These are phyloP conservation scores for Mortierella claussenii DNA, from an alignment of 192 early-diverging fungal genomes.

Conservation along the genomic window DNA sequence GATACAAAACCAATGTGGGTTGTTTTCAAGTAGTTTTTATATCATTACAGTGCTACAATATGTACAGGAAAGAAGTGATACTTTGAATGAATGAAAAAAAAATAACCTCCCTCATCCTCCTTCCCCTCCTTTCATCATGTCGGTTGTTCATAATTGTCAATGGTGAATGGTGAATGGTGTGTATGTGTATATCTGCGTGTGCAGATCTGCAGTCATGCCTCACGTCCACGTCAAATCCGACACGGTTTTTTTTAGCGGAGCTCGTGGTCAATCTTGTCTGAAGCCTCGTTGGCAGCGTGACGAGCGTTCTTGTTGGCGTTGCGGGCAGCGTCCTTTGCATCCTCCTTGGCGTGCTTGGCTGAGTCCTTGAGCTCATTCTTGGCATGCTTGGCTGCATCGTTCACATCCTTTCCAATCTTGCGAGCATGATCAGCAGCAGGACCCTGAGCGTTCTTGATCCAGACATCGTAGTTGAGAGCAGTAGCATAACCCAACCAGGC, in stretches of 20 bases:
- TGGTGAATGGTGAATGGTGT: too few species aligned
- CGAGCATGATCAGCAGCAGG: slow-evolving; percentile 35
- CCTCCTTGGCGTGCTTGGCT: slow-evolving; percentile 16
- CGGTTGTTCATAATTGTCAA: too few species aligned
- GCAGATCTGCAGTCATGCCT: too few species aligned
- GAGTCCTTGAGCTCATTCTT: slow-evolving; percentile 16
- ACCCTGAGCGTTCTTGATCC: slow-evolving; percentile 40
- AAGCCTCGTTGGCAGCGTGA: slow-evolving; percentile 10
- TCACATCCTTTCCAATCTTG: slow-evolving; percentile 32
- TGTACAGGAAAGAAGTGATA: too few species aligned
- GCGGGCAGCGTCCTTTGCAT: slow-evolving; percentile 25
- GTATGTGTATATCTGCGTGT: too few species aligned
- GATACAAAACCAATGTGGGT: too few species aligned
- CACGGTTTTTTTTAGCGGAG: slow-evolving; percentile 25
- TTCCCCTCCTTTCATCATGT: too few species aligned
- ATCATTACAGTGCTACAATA: too few species aligned
- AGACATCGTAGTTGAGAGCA: slow-evolving; percentile 42
- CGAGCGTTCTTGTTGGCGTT: slow-evolving; percentile 14
- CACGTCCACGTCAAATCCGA: too few species aligned
- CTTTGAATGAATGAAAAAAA: too few species aligned
- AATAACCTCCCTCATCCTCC: too few species aligned
- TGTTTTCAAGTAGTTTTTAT: too few species aligned
- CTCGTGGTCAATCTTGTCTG: slow-evolving; percentile 26
- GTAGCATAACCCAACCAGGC: slow-evolving; percentile 49
- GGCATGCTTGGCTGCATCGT: slow-evolving; percentile 29